phyloP scores from a whole-genome alignment of 257 asterid genomes.

The Solanum neorickii region DNA sequence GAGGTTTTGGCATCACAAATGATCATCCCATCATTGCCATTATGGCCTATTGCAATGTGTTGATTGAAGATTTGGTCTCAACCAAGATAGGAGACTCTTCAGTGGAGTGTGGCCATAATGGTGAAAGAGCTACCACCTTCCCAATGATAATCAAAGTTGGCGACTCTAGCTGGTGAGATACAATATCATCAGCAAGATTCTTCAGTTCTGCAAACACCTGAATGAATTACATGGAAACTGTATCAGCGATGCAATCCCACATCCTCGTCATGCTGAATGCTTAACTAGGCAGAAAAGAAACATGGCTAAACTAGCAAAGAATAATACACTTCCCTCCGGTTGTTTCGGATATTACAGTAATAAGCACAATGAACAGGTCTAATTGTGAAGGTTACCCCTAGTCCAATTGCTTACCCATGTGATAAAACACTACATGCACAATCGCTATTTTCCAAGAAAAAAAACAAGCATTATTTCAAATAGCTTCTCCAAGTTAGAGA shows the following conservation, averaged over 20 bases:
- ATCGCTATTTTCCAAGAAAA: not conserved
- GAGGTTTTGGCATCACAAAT: not conserved
- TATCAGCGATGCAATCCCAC: not conserved
- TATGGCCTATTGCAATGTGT: not conserved
- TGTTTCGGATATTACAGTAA: not conserved
- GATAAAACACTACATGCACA: not conserved
- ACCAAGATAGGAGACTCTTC: conserved; percentile 23
- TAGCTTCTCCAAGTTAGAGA: not conserved
- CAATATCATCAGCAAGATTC: conserved; percentile 51
- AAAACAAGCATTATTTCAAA: not conserved
- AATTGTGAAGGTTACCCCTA: not conserved
- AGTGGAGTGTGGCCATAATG: conserved; percentile 49
- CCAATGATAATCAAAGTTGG: conserved; percentile 78
- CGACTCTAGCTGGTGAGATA: conserved; percentile 46
- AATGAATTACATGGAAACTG: not conserved
- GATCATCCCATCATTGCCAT: not conserved
- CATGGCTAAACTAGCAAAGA: not conserved
- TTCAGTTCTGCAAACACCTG: conserved; percentile 73
- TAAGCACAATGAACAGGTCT: not conserved
- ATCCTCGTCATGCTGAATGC: not conserved
- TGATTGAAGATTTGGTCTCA: conserved; percentile 21
- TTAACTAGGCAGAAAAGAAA: not conserved
- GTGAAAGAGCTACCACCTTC: conserved; percentile 76
- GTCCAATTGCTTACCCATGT: not conserved
- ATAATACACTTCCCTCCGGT: not conserved